These are phyloP conservation scores for Alternaria gansuensis DNA, from an alignment of 2,329 filamentous ascomycete genomes.

Conservation along the genomic window DNA sequence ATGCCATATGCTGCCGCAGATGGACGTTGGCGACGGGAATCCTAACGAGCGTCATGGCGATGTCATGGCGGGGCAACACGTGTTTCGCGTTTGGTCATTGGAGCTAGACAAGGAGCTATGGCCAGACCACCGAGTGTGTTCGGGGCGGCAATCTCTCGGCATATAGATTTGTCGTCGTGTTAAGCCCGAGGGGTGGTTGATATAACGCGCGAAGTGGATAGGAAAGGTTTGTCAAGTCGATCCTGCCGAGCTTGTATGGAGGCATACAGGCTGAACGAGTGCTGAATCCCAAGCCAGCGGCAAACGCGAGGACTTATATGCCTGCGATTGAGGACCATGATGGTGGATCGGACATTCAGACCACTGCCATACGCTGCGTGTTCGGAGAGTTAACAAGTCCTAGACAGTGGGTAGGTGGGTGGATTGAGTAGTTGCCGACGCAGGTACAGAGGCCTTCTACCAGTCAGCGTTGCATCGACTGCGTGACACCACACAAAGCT, in stretches of 20 bases:
- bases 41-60: slow-evolving; percentile 38
- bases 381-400: slow-evolving; percentile 1
- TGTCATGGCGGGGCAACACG: slow-evolving; percentile 36
- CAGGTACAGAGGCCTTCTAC: slow-evolving; percentile 15
- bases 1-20: slow-evolving; percentile 31
- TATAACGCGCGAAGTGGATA: background rate
- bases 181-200: slow-evolving; percentile 8
- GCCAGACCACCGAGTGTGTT: slow-evolving; percentile 16
- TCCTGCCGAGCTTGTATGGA: background rate
- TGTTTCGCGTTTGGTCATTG: slow-evolving; percentile 22
- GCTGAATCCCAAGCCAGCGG: background rate
- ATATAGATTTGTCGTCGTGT: slow-evolving; percentile 5
- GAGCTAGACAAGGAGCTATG: slow-evolving; percentile 22
- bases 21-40: slow-evolving; percentile 28
- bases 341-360: slow-evolving; percentile 18
- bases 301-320: slow-evolving; percentile 18
- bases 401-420: background rate
- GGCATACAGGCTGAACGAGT: background rate
- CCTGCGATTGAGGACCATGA: slow-evolving; percentile 33
- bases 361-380: slow-evolving; percentile 3
- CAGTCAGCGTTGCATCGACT: no score
- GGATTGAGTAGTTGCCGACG: slow-evolving; percentile 9
- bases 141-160: slow-evolving; percentile 18
- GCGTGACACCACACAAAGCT: no score
- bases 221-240: background rate